These are phyloP conservation scores for Hemileccinum impolitum DNA, from an alignment of 768 basidiomycete genomes.

Conservation along the genomic window DNA sequence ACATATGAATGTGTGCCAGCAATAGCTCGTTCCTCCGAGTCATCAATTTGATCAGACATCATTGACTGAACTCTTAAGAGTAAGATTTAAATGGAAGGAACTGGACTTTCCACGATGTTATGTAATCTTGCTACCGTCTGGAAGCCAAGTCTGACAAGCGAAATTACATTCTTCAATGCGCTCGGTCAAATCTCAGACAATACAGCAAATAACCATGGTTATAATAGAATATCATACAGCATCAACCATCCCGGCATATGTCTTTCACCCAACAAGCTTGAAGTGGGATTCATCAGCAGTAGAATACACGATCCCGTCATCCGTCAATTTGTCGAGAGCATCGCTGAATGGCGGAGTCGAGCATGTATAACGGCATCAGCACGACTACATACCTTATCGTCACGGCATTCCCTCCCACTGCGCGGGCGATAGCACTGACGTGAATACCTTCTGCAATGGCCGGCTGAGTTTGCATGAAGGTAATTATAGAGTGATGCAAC, in stretches of 20 bases:
- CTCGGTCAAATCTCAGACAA: background rate
- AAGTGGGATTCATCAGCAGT: constrained; percentile 84
- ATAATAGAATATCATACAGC: background rate
- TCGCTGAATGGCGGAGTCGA: constrained; percentile 40
- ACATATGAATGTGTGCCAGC: background rate
- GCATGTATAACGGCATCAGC: background rate
- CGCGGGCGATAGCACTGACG: constrained; percentile 67
- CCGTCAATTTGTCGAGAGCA: constrained; percentile 74
- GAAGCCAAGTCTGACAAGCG: no score
- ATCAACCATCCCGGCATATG: background rate
- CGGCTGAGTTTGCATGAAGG: constrained; percentile 53
- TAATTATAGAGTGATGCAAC: constrained; percentile 61
- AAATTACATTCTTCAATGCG: no score
- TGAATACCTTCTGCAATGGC: constrained; percentile 64
- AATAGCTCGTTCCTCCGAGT: background rate
- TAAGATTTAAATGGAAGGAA: no score
- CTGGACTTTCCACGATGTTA: background rate
- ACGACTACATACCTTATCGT: constrained; percentile 53
- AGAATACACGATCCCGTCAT: constrained; percentile 75
- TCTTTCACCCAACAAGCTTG: constrained; percentile 41
- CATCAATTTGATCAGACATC: constrained; percentile 10
- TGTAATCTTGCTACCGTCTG: constrained; percentile 9
- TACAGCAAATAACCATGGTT: background rate
- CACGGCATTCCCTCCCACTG: constrained; percentile 54
- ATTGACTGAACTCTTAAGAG: background rate